Conservation (phyloP, 2,329 filamentous ascomycete species). For the Emergomyces africanus region DNA sequence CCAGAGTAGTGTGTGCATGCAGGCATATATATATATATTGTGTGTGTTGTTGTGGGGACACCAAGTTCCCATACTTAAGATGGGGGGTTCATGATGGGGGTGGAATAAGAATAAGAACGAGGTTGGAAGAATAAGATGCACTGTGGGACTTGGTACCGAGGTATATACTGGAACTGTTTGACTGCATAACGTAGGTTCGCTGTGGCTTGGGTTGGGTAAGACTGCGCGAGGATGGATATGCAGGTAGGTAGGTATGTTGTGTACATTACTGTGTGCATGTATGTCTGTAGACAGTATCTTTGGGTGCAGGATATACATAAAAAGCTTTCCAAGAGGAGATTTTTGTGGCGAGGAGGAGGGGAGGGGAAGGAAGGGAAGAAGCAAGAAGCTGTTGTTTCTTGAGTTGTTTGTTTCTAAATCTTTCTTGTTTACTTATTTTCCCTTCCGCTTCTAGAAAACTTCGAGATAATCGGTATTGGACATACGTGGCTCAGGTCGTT, state of each 20-base stretch:
- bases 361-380: not conserved
- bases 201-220: not conserved
- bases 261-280: not conserved
- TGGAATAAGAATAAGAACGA: not conserved
- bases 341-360: not conserved
- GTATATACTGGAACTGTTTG: not conserved
- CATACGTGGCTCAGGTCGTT: not conserved
- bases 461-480: not conserved
- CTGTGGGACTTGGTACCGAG: no score
- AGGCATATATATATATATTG: not conserved
- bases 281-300: not conserved
- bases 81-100: not conserved
- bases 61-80: not conserved
- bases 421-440: not conserved
- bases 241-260: not conserved
- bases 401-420: not conserved
- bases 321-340: not conserved
- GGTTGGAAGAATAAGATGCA: no score
- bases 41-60: not conserved
- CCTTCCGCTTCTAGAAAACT: not conserved
- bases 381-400: not conserved
- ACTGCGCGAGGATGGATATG: not conserved
- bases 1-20: not conserved
- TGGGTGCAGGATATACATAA: not conserved
- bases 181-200: not conserved